Percentiles rank a stretch among this genome's conserved stretches.
Conservation (phyloP, 1,139 yeast genomes). For the Pichiaceae sp. region DNA sequence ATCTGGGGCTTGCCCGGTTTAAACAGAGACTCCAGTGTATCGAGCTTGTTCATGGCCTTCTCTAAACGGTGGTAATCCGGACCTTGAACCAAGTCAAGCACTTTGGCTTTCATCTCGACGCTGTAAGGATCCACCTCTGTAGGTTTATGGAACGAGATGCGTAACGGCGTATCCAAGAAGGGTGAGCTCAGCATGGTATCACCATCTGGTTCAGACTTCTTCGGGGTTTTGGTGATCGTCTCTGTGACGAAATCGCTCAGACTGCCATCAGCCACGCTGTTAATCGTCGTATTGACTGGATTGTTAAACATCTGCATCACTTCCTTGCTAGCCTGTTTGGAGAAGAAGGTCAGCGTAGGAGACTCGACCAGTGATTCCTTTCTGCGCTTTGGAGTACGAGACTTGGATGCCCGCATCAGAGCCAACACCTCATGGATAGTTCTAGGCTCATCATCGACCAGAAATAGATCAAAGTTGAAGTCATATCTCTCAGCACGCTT, state of each 20-base stretch:
- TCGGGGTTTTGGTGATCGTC: conserved; percentile 26
- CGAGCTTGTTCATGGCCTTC: conserved; percentile 7
- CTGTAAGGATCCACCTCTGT: conserved; percentile 28
- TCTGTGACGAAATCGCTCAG: conserved; percentile 47
- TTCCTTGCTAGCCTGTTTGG: conserved; percentile 71
- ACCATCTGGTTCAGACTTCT: conserved; percentile 9
- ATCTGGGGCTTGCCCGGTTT: conserved; percentile 31
- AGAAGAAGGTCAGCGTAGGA: conserved; percentile 74
- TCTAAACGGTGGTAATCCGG: conserved; percentile 4
- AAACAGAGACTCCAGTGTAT: conserved; percentile 44
- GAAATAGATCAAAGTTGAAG: conserved; percentile 51
- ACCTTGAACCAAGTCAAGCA: conserved; percentile 22
- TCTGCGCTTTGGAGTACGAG: background rate
- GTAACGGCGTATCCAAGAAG: conserved; percentile 33
- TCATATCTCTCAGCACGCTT: conserved; percentile 59
- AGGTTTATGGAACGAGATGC: conserved; percentile 3
- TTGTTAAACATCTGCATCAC: conserved; percentile 71
- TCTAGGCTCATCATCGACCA: conserved; percentile 28
- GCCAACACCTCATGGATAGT: conserved; percentile 7
- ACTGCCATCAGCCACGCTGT: conserved; percentile 3
- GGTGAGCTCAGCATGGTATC: conserved; percentile 34
- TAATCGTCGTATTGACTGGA: conserved; percentile 24
- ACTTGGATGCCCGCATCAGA: conserved; percentile 26
- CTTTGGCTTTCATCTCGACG: conserved; percentile 21
- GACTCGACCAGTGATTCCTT: conserved; percentile 27